phyloP scores from a whole-genome alignment of 2,329 filamentous ascomycete species.

The Fusarium temperatum region DNA sequence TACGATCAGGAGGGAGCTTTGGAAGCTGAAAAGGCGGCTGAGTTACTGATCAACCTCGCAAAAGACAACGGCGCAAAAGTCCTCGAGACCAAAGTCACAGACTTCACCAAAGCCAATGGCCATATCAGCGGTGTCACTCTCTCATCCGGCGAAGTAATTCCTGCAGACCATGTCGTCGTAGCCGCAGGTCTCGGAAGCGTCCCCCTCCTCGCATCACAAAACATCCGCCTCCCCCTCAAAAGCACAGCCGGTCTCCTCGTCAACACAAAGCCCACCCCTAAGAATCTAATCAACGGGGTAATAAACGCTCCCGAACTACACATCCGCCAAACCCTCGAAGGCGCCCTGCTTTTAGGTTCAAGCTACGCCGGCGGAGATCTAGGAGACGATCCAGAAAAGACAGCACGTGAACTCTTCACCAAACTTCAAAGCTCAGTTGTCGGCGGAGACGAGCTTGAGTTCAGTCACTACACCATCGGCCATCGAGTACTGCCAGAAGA shows the following conservation, averaged over 20 bases:
- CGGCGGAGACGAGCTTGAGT: neutral
- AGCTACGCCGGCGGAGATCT: neutral
- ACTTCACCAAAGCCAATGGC: neutral
- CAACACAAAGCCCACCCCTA: conserved; percentile 2
- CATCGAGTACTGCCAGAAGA: conserved; percentile 1
- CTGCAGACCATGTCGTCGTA: conserved; percentile 2
- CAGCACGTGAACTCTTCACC: conserved; percentile 6
- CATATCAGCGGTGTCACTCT: conserved; percentile 1
- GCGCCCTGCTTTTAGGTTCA: neutral
- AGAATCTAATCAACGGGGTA: neutral
- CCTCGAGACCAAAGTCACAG: neutral
- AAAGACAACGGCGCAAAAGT: neutral
- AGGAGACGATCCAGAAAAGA: conserved; percentile 11
- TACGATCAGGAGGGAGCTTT: conserved; percentile 12
- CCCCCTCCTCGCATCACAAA: conserved; percentile 2
- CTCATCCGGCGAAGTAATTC: neutral
- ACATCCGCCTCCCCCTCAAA: neutral
- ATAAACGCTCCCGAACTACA: conserved; percentile 3
- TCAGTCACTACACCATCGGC: conserved; percentile 12
- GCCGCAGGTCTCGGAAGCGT: conserved; percentile 19
- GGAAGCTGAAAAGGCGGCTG: conserved; percentile 7
- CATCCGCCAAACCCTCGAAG: conserved; percentile 8
- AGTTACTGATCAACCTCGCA: neutral
- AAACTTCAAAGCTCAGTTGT: neutral
- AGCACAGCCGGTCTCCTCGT: conserved; percentile 5